Evolutionary conservation across 2,329 filamentous ascomycete species (phyloP).

Genomic region (Colletotrichum salicis): DNA sequence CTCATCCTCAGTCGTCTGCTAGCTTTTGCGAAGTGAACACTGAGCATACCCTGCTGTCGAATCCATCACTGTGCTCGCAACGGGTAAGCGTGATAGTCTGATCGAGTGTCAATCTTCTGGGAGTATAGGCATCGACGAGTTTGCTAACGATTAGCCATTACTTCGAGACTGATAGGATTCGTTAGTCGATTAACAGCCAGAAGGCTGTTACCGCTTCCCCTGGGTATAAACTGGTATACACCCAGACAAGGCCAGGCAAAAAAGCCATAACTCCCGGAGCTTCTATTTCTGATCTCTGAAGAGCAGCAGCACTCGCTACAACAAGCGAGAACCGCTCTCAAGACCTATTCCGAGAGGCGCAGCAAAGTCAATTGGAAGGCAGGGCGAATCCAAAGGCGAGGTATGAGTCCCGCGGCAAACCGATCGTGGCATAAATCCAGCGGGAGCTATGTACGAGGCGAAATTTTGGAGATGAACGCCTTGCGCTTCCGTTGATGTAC

Average conservation of each 20-base stretch:
- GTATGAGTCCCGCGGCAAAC: not conserved
- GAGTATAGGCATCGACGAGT: not conserved
- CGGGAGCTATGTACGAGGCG: not conserved
- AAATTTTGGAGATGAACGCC: not conserved
- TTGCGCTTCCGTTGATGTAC: not conserved
- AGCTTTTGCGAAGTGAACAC: not conserved
- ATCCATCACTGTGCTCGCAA: not conserved
- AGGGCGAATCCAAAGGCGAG: constrained; percentile 13
- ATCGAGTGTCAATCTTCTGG: not conserved
- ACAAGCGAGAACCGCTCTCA: not conserved
- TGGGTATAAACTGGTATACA: not conserved
- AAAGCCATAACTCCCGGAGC: not conserved
- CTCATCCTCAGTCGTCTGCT: not conserved
- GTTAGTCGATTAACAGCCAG: too few species aligned
- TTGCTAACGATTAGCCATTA: not conserved
- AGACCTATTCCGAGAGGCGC: not conserved
- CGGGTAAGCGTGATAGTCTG: not conserved
- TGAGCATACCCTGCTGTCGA: not conserved
- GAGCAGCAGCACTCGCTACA: not conserved
- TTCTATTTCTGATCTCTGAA: not conserved
- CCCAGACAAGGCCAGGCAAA: not conserved
- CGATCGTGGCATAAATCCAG: not conserved
- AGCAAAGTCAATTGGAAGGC: not conserved
- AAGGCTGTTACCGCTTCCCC: too few species aligned
- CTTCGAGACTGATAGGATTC: too few species aligned